Percentiles rank a stretch among this genome's conserved stretches.
These are phyloP conservation scores for Cladosporium sp. DNA, from an alignment of 2,329 filamentous ascomycete species.

Conservation along the genomic window DNA sequence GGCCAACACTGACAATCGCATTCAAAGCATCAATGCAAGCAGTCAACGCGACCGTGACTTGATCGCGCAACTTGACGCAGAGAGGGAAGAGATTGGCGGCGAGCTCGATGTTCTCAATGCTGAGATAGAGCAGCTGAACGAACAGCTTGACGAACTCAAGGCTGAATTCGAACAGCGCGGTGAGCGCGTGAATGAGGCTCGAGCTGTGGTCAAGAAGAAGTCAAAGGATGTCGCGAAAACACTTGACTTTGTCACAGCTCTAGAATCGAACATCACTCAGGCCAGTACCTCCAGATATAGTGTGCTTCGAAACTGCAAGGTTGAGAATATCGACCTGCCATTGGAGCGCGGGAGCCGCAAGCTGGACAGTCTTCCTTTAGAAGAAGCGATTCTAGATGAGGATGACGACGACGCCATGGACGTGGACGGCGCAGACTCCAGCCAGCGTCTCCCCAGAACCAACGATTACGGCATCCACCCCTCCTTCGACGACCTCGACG, in stretches of 20 bases:
- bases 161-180: conserved; percentile 63
- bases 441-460: conserved; percentile 49
- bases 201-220: conserved; percentile 74
- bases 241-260: conserved; percentile 66
- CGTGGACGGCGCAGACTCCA: conserved; percentile 65
- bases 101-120: conserved; percentile 67
- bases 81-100: conserved; percentile 71
- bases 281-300: conserved; percentile 80
- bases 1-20: conserved; percentile 62
- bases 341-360: conserved; percentile 63
- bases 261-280: conserved; percentile 84
- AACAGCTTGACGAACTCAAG: conserved; percentile 65
- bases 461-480: conserved; percentile 90
- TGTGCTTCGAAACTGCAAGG: conserved; percentile 79
- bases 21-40: conserved; percentile 63
- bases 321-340: conserved; percentile 87
- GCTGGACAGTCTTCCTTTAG: conserved; percentile 79
- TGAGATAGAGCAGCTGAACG: conserved; percentile 70
- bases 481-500: conserved; percentile 75
- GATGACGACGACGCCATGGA: conserved; percentile 81
- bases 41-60: conserved; percentile 63
- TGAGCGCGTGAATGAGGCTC: conserved; percentile 72
- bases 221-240: conserved; percentile 75
- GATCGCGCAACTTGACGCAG: conserved; percentile 63
- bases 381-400: conserved; percentile 66